These are phyloP conservation scores for Osmanthus fragrans DNA, from an alignment of 257 asterid genomes.

Conservation along the genomic window DNA sequence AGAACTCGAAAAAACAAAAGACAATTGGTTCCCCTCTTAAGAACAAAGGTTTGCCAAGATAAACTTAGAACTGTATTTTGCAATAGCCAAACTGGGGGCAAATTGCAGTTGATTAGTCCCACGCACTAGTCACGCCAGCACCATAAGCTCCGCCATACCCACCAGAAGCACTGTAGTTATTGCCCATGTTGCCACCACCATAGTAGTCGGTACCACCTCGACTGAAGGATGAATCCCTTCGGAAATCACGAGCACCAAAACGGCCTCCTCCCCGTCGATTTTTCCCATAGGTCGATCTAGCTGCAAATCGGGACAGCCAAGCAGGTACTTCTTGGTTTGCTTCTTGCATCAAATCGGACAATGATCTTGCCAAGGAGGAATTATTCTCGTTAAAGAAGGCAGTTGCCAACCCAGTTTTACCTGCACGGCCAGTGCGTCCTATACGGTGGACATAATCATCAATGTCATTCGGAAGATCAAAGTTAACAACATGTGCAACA, in stretches of 20 bases:
- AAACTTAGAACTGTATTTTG: slow-evolving; percentile 10
- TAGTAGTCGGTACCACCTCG: slow-evolving; percentile 61
- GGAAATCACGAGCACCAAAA: slow-evolving; percentile 81
- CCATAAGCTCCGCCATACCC: slow-evolving; percentile 47
- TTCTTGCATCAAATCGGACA: slow-evolving; percentile 90
- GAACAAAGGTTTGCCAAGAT: slow-evolving; percentile 15
- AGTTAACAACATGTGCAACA: slow-evolving; percentile 90
- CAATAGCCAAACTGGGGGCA: slow-evolving; percentile 4
- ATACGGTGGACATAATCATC: slow-evolving; percentile 96
- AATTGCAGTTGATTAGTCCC: slow-evolving; percentile 54
- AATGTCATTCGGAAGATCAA: slow-evolving; percentile 90
- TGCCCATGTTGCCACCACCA: slow-evolving; percentile 35
- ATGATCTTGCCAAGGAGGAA: slow-evolving; percentile 67
- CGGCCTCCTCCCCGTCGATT: slow-evolving; percentile 74
- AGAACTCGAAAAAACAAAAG: slow-evolving; percentile 2
- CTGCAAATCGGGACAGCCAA: slow-evolving; percentile 82
- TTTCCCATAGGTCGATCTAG: slow-evolving; percentile 53
- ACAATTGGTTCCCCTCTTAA: slow-evolving; percentile 16
- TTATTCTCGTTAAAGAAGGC: slow-evolving; percentile 88
- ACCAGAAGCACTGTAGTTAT: slow-evolving; percentile 20
- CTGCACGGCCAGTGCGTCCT: slow-evolving; percentile 96
- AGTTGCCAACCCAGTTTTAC: slow-evolving; percentile 85
- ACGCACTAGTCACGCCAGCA: slow-evolving; percentile 67
- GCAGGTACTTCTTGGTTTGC: slow-evolving; percentile 97
- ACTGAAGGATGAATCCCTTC: slow-evolving; percentile 53